A percentile compares a stretch with the other conserved stretches of the same genome.
These are phyloP conservation scores for Teunomyces pallodes DNA, from an alignment of 805 yeast genomes.

Conservation along the genomic window DNA sequence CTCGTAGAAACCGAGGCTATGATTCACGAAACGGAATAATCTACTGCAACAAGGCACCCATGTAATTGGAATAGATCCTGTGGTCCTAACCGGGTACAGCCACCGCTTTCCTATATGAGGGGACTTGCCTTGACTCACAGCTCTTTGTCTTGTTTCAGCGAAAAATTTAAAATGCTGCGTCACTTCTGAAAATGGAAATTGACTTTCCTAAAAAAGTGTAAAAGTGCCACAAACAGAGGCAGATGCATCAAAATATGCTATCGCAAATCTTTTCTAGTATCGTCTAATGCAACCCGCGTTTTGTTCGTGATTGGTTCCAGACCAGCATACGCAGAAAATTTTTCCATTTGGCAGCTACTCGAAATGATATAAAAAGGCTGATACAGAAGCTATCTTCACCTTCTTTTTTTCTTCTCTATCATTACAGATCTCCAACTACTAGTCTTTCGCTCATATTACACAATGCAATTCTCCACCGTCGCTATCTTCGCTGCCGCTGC, in stretches of 20 bases:
- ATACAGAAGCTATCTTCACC: too few relatives aligned
- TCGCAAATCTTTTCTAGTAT: background rate
- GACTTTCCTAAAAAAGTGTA: background rate
- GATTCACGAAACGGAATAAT: too few relatives aligned
- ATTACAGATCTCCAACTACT: slow-evolving; percentile 4
- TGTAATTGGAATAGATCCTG: too few relatives aligned
- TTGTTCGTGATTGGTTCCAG: background rate
- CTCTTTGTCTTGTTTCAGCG: background rate
- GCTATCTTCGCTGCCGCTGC: slow-evolving; percentile 35
- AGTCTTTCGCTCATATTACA: slow-evolving; percentile 11
- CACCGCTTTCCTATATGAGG: too few relatives aligned
- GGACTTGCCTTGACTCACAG: too few relatives aligned
- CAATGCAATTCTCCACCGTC: slow-evolving; percentile 44
- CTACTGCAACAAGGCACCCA: too few relatives aligned
- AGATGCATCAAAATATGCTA: background rate
- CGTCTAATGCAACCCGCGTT: background rate
- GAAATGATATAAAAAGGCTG: background rate
- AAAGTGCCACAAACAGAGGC: background rate
- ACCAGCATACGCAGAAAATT: background rate
- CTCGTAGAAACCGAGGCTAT: too few relatives aligned
- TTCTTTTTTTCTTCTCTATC: background rate
- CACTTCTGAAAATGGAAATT: background rate
- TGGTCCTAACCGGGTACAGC: too few relatives aligned
- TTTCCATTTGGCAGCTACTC: background rate
- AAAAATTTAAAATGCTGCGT: background rate